Percentiles rank a stretch among this genome's conserved stretches.
Conservation (phyloP, 768 basidiomycete species). For the Fibroporia radiculosa region DNA sequence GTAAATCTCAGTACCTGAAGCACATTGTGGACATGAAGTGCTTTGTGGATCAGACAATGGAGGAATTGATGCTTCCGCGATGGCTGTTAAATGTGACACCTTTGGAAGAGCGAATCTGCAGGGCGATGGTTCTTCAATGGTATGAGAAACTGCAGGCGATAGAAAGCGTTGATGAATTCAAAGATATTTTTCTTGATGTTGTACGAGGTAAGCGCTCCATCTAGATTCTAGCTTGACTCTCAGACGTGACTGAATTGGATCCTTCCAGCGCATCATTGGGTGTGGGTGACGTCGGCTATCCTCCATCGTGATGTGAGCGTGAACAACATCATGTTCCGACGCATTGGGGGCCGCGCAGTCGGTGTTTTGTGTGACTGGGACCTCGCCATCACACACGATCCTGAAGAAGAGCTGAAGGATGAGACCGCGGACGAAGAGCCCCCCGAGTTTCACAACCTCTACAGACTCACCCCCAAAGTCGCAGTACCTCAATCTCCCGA, state of each 20-base stretch:
- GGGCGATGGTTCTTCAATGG: not conserved
- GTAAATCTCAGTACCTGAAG: not conserved
- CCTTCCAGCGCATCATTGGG: slow-evolving; percentile 10
- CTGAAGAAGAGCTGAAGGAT: not conserved
- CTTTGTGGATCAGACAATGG: not conserved
- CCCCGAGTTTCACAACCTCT: not conserved
- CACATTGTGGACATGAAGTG: slow-evolving; percentile 5
- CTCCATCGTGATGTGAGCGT: slow-evolving; percentile 12
- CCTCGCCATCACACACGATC: not conserved
- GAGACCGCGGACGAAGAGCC: not conserved
- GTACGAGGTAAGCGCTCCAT: not conserved
- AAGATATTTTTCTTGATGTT: slow-evolving; percentile 1
- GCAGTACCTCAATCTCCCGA: not conserved
- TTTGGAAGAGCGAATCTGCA: not conserved
- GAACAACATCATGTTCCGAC: slow-evolving; percentile 12
- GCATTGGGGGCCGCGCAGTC: not conserved
- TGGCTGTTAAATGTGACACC: not conserved
- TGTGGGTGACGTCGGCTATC: slow-evolving; percentile 6
- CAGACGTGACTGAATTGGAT: not conserved
- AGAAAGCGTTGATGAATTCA: not conserved
- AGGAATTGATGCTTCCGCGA: slow-evolving; percentile 1
- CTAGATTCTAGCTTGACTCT: not conserved
- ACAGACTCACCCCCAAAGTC: not conserved
- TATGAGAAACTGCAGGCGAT: not conserved
- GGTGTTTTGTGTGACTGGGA: slow-evolving; percentile 2